phyloP scores from a whole-genome alignment of 2,329 filamentous ascomycete genomes.

The Thelonectria olida region DNA sequence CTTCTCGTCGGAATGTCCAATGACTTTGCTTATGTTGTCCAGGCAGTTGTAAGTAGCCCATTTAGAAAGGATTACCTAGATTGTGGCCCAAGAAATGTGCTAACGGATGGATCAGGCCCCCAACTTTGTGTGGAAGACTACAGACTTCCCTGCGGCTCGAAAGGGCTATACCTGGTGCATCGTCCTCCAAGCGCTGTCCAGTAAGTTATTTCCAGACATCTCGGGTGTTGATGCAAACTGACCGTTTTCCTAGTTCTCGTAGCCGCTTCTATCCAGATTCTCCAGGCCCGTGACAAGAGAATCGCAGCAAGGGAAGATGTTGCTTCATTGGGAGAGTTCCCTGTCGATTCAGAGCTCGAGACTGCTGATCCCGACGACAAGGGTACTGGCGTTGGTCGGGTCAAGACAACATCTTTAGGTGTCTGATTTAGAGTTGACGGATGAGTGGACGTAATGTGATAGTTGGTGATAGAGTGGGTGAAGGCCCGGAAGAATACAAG shows the following conservation, averaged over 20 bases:
- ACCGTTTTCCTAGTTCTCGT: neutral
- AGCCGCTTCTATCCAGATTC: constrained; percentile 1
- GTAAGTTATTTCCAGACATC: constrained; percentile 1
- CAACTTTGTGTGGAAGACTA: constrained; percentile 32
- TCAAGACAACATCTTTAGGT: neutral
- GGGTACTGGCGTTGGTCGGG: neutral
- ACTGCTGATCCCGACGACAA: neutral
- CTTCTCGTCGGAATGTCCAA: constrained; percentile 26
- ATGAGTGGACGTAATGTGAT: too few relatives aligned
- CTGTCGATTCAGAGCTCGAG: neutral
- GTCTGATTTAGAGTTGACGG: neutral
- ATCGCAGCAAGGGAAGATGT: constrained; percentile 1
- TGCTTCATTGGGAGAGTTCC: neutral
- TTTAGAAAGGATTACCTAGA: accelerated
- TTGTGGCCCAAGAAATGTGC: neutral
- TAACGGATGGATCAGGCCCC: constrained; percentile 11
- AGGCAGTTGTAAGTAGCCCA: constrained; percentile 26
- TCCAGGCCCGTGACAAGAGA: constrained; percentile 1
- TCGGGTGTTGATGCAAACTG: neutral
- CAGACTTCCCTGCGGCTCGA: constrained; percentile 24
- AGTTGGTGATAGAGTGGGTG: too few relatives aligned
- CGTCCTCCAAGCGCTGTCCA: constrained; percentile 19
- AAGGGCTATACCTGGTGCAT: constrained; percentile 25
- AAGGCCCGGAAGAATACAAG: too few relatives aligned
- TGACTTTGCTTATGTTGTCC: constrained; percentile 28